Base-by-base conservation (phyloP, 1,284 basidiomycete species). In the Moniliophthora roreri region DNA sequence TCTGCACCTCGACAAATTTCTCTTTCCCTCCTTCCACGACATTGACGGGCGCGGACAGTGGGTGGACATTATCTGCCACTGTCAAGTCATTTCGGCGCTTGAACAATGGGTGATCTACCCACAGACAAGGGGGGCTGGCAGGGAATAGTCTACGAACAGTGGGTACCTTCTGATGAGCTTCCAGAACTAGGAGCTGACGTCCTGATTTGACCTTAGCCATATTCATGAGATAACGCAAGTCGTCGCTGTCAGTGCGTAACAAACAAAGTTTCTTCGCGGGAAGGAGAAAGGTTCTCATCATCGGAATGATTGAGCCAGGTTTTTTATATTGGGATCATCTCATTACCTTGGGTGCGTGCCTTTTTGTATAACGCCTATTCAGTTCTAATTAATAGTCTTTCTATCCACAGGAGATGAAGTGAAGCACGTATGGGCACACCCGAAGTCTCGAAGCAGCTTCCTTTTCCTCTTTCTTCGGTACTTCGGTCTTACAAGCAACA, bases 381-480 rank as follows among this genome's bases (percentile, higher is more conserved):
- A 18, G 13, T 7, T 15, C n/a, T 18, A 15, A n/a, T n/a, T n/a
- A n/a, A n/a, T n/a, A n/a, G n/a, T 6, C 20, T 23, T 6, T 9
- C 20, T 6, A 18, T 8, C 23, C n/a, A 9, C 10, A 44, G 41
- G 21, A 26, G 9, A 6, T 23, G 41, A 44, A 24, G 24, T 44
- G 20, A 18, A 24, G 24, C 24, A 44, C 21, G 41, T 44, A 9
- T 44, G 41, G 41, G 16, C 18, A 20, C 41, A 44, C 24, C 20
- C 41, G 23, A 44, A 44, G 24, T 44, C 41, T 23, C 41, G 41
- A 44, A 44, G 41, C 41, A 44, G 41, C 41, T 44, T 21, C 23
- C 41, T 44, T 3, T 44, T 44, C 41, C 24, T 44, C 20, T 44
- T 44, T 8, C 41, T 44, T 44, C 16, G 41, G 11, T 44, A 44